Conservation (phyloP, 148 eudicot genomes). For the Heliosperma pusillum region DNA sequence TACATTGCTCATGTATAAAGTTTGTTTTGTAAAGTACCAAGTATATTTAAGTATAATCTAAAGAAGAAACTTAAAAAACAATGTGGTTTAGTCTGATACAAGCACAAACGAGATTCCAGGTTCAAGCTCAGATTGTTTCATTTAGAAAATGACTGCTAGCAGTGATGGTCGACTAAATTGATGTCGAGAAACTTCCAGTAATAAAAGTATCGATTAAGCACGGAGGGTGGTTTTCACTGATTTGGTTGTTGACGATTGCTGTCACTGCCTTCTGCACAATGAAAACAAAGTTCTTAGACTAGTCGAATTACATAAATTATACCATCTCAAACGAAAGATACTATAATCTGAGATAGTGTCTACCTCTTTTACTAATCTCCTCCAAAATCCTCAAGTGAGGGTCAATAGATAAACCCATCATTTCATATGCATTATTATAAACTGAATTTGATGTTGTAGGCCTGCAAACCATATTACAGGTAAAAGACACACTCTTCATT, state of each 20-base stretch:
- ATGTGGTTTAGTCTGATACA: neutral
- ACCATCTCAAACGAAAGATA: neutral
- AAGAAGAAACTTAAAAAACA: neutral
- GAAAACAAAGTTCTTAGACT: neutral
- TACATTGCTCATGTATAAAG: neutral
- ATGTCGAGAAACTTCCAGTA: neutral
- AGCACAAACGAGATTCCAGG: neutral
- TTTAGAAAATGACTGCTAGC: neutral
- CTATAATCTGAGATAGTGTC: no score
- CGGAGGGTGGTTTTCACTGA: neutral
- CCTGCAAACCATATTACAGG: constrained; percentile 3
- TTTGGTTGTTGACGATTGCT: neutral
- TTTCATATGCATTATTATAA: constrained; percentile 19
- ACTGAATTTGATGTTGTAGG: neutral
- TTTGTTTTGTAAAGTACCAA: neutral
- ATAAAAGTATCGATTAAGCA: neutral
- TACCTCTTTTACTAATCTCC: neutral
- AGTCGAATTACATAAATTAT: neutral
- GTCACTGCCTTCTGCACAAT: neutral
- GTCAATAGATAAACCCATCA: constrained; percentile 28
- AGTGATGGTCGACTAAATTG: constrained; percentile 37
- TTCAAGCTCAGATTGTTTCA: neutral
- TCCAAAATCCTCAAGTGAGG: constrained; percentile 27
- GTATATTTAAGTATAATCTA: neutral
- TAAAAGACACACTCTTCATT: neutral